Base-by-base conservation (phyloP, 345 rosid genomes). In the Arabis alpina region DNA sequence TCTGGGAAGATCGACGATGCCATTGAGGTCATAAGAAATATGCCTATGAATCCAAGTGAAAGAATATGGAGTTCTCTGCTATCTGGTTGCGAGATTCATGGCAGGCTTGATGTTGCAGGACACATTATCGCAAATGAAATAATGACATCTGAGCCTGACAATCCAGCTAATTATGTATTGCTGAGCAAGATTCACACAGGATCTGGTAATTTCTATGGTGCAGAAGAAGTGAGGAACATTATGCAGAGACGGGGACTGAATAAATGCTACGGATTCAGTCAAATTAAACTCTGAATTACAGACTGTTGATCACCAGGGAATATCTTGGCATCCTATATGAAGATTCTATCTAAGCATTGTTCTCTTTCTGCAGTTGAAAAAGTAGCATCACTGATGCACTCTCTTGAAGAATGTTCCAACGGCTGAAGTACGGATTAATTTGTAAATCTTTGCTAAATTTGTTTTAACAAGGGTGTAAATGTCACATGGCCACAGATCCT, bases 21-120 rank as follows among this genome's bases (percentile, higher is more conserved):
- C 12, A 63, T 80, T 19, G 63, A 65, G 13, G 80, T 74, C 39
- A 37, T 77, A 50, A 72, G 64, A 61, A 75, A 76, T 64, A 83
- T 87, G 84, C 82, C 89, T 2, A 67, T 85, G 85, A 71, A 71
- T 50, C 83, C 89, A 36, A 79, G 79, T 50, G 15, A 82, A 52
- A 79, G 63, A 72, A 74, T 81, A 28, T 80, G 82, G 82, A 83
- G 82, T 77, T 87, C 89, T 45, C 71, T 85, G 68, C 76, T 79
- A 40, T 80, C 83, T 48, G 80, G 87, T 27, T 85, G 85, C 61
- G 80, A 64, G 80, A 71, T 72, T 68, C 81, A 83, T 73, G 86
- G 80, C 24, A 80, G 76, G 74, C 54, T 74, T 51, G 79, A 80
- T 57, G 65, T 77, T 50, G 89, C 79, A 52, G 68, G 44, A 75